phyloP scores from a whole-genome alignment of 257 asterid genomes.

The Solanum sitiens region DNA sequence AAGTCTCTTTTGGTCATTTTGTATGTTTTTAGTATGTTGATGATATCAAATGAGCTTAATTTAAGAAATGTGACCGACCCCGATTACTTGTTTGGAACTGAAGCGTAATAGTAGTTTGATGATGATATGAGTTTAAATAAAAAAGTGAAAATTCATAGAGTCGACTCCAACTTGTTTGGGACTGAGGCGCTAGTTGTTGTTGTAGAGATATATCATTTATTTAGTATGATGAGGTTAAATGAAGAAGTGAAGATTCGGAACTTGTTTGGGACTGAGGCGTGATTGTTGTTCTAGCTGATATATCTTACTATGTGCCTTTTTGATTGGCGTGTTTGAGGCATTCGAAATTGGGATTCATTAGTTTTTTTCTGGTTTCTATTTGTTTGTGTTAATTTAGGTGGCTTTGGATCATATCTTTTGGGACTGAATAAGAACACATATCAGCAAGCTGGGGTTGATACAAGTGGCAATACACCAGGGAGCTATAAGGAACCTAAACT shows the following conservation, averaged over 20 bases:
- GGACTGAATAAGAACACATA: constrained; percentile 46
- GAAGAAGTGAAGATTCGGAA: neutral
- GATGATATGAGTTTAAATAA: neutral
- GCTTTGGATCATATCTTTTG: constrained; percentile 59
- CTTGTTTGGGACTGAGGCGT: neutral
- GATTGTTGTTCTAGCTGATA: neutral
- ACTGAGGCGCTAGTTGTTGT: neutral
- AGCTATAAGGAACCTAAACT: constrained; percentile 42
- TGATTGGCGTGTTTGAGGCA: neutral
- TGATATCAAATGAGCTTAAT: neutral
- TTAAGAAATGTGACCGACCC: neutral
- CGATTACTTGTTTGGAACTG: neutral
- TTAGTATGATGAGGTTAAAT: neutral
- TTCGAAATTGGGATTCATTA: neutral
- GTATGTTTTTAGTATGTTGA: neutral
- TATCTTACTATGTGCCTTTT: neutral
- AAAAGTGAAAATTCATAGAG: neutral
- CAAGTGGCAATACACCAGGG: constrained; percentile 43
- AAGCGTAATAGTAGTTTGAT: neutral
- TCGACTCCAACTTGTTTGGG: neutral
- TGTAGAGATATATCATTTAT: neutral
- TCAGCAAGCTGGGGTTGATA: constrained; percentile 50
- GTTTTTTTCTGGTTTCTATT: neutral
- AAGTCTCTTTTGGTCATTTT: neutral
- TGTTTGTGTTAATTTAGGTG: constrained; percentile 32